Percentiles rank a stretch among this genome's conserved stretches.
These are phyloP conservation scores for Alternaria novae-zelandiae DNA, from an alignment of 2,329 filamentous ascomycete species.

Conservation along the genomic window DNA sequence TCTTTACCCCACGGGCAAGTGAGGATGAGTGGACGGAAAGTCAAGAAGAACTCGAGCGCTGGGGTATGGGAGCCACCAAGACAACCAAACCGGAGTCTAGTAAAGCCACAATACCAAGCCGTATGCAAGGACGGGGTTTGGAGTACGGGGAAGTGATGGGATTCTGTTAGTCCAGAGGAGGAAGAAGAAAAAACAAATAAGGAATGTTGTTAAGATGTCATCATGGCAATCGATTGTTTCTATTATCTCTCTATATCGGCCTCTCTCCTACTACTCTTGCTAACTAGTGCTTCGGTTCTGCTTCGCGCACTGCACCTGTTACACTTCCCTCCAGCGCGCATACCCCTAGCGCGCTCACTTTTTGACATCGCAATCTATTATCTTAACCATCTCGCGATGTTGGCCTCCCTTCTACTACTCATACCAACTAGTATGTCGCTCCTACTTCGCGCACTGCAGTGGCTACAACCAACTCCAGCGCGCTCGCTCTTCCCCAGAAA, in stretches of 20 bases:
- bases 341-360: background rate
- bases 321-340: background rate
- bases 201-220: background rate
- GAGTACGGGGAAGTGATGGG: background rate
- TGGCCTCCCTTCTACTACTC: background rate
- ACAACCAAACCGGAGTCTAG: background rate
- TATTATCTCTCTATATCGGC: too few species aligned
- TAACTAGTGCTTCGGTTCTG: too few species aligned
- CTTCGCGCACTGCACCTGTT: background rate
- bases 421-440: background rate
- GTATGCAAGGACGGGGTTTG: background rate
- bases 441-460: background rate
- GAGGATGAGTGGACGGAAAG: slow-evolving; percentile 11
- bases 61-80: slow-evolving; percentile 4
- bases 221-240: background rate
- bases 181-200: background rate
- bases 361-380: background rate
- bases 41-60: slow-evolving; percentile 13
- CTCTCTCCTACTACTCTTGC: too few species aligned
- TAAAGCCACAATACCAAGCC: background rate
- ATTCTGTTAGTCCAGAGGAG: background rate
- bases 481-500: background rate
- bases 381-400: background rate
- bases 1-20: background rate
- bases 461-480: background rate